These are phyloP conservation scores for Nemania serpens DNA, from an alignment of 2,329 filamentous ascomycete genomes.

Conservation along the genomic window DNA sequence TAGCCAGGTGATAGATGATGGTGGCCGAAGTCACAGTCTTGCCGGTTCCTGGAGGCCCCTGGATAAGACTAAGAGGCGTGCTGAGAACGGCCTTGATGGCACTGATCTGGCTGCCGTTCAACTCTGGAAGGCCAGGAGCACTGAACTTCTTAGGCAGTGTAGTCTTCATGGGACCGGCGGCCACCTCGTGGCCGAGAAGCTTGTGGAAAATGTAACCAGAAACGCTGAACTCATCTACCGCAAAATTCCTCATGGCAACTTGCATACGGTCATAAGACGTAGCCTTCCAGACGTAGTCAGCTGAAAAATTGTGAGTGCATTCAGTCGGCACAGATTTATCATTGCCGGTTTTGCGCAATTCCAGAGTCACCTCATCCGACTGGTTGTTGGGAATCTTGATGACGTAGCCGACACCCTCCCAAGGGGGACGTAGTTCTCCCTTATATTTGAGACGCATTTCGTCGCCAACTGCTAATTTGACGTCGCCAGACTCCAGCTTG, in stretches of 20 bases:
- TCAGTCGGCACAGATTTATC: constrained; percentile 96
- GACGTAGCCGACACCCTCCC: constrained; percentile 98
- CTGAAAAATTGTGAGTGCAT: constrained; percentile 96
- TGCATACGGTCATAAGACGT: constrained; percentile 99
- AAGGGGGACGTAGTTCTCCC: constrained; percentile 86
- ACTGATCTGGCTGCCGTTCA: constrained; percentile 94
- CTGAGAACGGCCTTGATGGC: constrained; percentile 95
- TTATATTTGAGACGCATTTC: constrained; percentile 98
- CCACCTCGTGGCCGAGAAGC: constrained; percentile 91
- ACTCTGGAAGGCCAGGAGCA: constrained; percentile 88
- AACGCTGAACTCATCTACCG: constrained; percentile 96
- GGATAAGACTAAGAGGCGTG: constrained; percentile 92
- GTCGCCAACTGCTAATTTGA: constrained; percentile 96
- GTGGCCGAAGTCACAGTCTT: constrained; percentile 99
- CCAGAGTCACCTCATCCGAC: constrained; percentile 95
- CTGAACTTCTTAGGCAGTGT: constrained; percentile 96
- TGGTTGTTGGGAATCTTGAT: constrained; percentile 99
- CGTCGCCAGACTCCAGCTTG: constrained; percentile 95
- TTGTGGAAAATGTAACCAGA: constrained; percentile 99
- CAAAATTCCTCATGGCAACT: constrained; percentile 98
- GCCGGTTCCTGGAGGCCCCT: constrained; percentile 94
- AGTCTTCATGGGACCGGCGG: constrained; percentile 92
- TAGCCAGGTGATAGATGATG: constrained; percentile 96
- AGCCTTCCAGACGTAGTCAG: constrained; percentile 99
- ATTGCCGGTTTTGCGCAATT: constrained; percentile 90